Evolutionary conservation across 164 flowering plant genomes (phyloP).

Genomic region (Berberis vulgaris): DNA sequence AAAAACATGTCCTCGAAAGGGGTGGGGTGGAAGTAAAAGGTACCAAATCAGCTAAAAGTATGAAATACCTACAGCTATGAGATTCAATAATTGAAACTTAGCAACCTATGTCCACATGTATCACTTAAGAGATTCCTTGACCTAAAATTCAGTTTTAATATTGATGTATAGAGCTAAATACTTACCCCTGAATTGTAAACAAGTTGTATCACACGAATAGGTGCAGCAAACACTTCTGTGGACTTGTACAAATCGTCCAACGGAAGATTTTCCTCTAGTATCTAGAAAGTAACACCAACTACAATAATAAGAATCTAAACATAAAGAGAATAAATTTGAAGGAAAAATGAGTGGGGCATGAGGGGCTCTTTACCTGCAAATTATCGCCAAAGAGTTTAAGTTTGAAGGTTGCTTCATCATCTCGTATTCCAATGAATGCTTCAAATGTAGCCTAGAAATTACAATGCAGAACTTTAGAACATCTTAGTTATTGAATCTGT

Average conservation of each 20-base stretch:
- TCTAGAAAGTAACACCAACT: slow-evolving; percentile 19
- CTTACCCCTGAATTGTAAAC: slow-evolving; percentile 88
- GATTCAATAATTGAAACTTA: too few species aligned
- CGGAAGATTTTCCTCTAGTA: slow-evolving; percentile 88
- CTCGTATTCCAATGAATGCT: slow-evolving; percentile 84
- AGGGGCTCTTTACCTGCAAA: slow-evolving; percentile 43
- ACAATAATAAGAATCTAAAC: neutral
- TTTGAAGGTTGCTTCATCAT: slow-evolving; percentile 78
- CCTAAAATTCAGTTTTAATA: neutral
- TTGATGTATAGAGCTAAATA: neutral
- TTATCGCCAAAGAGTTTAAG: slow-evolving; percentile 84
- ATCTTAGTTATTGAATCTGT: neutral
- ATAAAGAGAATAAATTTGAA: neutral
- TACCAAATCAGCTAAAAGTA: too few species aligned
- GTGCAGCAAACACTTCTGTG: slow-evolving; percentile 70
- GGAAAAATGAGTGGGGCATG: neutral
- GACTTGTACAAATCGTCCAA: slow-evolving; percentile 73
- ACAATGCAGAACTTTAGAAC: neutral
- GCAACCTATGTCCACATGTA: too few species aligned
- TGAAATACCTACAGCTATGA: too few species aligned
- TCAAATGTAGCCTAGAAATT: slow-evolving; percentile 82
- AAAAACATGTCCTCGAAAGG: too few species aligned
- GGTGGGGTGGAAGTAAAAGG: too few species aligned
- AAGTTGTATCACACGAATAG: slow-evolving; percentile 87
- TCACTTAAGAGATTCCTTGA: too few species aligned